These are phyloP conservation scores for Brassica juncea DNA, from an alignment of 345 rosid species.

Conservation along the genomic window DNA sequence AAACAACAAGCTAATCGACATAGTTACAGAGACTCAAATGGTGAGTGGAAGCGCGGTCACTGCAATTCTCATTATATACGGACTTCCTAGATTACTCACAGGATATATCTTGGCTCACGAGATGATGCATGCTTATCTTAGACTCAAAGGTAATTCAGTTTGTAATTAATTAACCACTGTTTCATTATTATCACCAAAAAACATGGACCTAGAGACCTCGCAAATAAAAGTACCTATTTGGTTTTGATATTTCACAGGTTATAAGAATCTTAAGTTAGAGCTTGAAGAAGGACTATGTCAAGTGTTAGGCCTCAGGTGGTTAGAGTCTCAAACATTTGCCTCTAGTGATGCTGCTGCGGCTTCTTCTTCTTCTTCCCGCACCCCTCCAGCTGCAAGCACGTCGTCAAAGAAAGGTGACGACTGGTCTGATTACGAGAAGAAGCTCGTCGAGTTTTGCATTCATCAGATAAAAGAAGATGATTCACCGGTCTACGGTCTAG, in stretches of 20 bases:
- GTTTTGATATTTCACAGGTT: conserved; percentile 13
- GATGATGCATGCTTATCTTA: conserved; percentile 98
- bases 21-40: conserved; percentile 60
- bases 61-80: conserved; percentile 87
- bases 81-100: conserved; percentile 85
- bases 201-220: conserved; percentile 5
- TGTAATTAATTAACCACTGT: neutral
- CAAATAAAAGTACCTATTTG: neutral
- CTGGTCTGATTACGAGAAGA: conserved; percentile 55
- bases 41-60: conserved; percentile 78
- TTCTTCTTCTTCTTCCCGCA: conserved; percentile 33
- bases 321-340: conserved; percentile 69
- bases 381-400: conserved; percentile 38
- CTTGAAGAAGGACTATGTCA: conserved; percentile 98
- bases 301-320: conserved; percentile 80
- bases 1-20: conserved; percentile 47
- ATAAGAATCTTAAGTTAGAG: conserved; percentile 52
- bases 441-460: conserved; percentile 67
- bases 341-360: conserved; percentile 44
- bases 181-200: conserved; percentile 10
- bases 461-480: conserved; percentile 69
- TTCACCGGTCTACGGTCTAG: conserved; percentile 66
- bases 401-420: conserved; percentile 58
- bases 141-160: conserved; percentile 68
- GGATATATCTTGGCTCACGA: conserved; percentile 93